Conservation (phyloP, 2,329 filamentous ascomycete genomes). For the Thermoascus crustaceus region DNA sequence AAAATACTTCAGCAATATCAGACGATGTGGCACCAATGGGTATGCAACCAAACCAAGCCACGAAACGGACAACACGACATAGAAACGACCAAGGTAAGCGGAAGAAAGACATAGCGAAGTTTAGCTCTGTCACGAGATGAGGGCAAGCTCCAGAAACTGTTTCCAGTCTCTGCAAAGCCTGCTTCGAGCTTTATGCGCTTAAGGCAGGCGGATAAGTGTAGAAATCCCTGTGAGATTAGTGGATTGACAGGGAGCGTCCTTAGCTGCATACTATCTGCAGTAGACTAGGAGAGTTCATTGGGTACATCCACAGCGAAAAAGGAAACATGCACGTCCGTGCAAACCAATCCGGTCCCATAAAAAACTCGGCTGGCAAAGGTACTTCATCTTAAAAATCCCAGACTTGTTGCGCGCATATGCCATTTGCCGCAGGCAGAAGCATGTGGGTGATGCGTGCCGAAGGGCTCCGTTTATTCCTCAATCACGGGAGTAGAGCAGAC, state of each 20-base stretch:
- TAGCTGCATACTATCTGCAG: background rate
- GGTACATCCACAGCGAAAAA: conserved; percentile 14
- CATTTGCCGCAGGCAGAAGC: conserved; percentile 25
- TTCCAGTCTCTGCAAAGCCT: background rate
- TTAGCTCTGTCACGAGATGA: background rate
- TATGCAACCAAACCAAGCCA: background rate
- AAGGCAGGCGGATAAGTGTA: background rate
- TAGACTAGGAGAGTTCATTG: conserved; percentile 17
- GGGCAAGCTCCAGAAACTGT: background rate
- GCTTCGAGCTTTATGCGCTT: background rate
- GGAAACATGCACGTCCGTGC: conserved; percentile 12
- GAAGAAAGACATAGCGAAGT: no score
- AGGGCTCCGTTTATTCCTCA: conserved; percentile 24
- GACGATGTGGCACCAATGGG: conserved; percentile 1
- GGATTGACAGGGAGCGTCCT: background rate
- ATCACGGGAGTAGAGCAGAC: conserved; percentile 33
- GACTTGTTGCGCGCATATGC: conserved; percentile 14
- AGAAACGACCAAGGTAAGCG: background rate
- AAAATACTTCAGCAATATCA: background rate
- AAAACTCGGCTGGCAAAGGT: conserved; percentile 10
- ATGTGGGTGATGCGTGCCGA: conserved; percentile 26
- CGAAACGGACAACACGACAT: background rate
- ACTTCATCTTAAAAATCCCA: conserved; percentile 19
- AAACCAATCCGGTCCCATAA: conserved; percentile 7
- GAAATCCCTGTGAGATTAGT: no score